Evolutionary conservation across 768 basidiomycete genomes (phyloP).

Genomic region (Suillus hirtellus): DNA sequence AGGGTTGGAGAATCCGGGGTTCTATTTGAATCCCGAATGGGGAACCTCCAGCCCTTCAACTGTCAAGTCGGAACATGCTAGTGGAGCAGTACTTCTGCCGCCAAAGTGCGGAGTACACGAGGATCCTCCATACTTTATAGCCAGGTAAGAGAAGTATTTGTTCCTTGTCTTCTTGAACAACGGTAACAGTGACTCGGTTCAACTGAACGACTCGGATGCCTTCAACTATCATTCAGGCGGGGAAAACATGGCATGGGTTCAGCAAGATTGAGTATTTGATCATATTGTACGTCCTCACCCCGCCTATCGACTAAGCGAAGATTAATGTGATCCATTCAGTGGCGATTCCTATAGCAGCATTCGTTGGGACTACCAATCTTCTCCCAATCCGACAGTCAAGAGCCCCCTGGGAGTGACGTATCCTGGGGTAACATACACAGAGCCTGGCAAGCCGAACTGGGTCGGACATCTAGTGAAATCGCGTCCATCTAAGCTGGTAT

Average conservation of each 20-base stretch:
- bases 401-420: conserved; percentile 51
- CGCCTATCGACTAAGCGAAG: not conserved
- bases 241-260: conserved; percentile 45
- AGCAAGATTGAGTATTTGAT: conserved; percentile 42
- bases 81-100: conserved; percentile 3
- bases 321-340: conserved; percentile 35
- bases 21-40: not conserved
- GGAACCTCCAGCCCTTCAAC: not conserved
- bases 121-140: conserved; percentile 1
- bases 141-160: not conserved
- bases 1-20: not conserved
- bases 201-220: conserved; percentile 8
- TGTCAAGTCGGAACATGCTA: conserved; percentile 5
- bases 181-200: not conserved
- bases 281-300: conserved; percentile 48
- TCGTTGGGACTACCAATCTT: conserved; percentile 15
- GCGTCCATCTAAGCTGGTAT: conserved; percentile 48
- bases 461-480: conserved; percentile 54
- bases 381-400: conserved; percentile 36
- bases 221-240: conserved; percentile 15
- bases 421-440: conserved; percentile 46
- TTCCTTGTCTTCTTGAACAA: not conserved
- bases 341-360: conserved; percentile 58
- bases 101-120: conserved; percentile 1
- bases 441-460: conserved; percentile 56